phyloP scores from a whole-genome alignment of 768 basidiomycete genomes.

The Suillus luteus region DNA sequence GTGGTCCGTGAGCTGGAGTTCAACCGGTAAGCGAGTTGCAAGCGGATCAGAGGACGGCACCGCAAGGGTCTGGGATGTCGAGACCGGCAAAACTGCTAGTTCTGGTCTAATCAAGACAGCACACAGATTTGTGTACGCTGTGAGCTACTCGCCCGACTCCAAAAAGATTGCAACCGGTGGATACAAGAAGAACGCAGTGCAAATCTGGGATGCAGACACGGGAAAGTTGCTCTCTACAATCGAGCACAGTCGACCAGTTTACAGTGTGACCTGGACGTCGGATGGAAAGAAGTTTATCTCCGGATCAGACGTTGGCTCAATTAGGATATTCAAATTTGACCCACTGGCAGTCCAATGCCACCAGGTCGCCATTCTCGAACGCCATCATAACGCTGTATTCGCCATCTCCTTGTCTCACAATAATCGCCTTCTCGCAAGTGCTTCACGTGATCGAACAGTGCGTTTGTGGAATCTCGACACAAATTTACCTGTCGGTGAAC shows the following conservation, averaged over 20 bases:
- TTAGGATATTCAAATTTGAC: not conserved
- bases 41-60: not conserved
- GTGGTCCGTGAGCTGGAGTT: not conserved
- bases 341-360: not conserved
- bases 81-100: not conserved
- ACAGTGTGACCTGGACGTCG: not conserved
- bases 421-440: not conserved
- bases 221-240: not conserved
- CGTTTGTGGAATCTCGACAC: conserved; percentile 1
- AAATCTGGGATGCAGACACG: not conserved
- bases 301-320: conserved; percentile 1
- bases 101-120: not conserved
- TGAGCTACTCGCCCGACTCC: not conserved
- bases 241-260: conserved; percentile 6
- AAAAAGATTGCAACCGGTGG: not conserved
- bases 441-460: not conserved
- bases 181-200: not conserved
- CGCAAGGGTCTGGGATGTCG: not conserved
- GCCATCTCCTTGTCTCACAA: conserved; percentile 1
- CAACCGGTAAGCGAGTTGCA: not conserved
- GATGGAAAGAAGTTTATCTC: conserved; percentile 2
- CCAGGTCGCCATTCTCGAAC: conserved; percentile 4
- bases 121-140: not conserved
- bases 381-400: not conserved
- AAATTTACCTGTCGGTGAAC: not conserved